These are phyloP conservation scores for Colletotrichum sp. DNA, from an alignment of 2,329 filamentous ascomycete genomes.

Conservation along the genomic window DNA sequence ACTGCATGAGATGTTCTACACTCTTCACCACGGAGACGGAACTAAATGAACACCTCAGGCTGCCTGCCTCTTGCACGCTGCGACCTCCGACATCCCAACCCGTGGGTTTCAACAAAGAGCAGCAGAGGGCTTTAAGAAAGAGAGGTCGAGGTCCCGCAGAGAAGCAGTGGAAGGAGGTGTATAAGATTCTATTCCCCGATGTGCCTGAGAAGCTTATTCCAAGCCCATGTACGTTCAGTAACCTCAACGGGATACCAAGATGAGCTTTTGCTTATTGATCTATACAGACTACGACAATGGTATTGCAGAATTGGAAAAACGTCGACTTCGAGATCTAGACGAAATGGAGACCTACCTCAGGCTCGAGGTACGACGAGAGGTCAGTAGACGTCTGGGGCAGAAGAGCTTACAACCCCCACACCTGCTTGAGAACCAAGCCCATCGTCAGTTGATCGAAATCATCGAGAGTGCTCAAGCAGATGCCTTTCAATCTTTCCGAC, in stretches of 20 bases:
- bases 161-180: not conserved
- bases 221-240: not conserved
- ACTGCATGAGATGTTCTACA: too few relatives aligned
- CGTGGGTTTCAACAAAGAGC: rapidly evolving
- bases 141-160: not conserved
- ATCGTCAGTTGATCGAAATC: not conserved
- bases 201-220: too few relatives aligned
- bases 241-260: too few relatives aligned
- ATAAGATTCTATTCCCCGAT: rapidly evolving
- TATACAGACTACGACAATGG: not conserved
- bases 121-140: not conserved
- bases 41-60: rapidly evolving
- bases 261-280: too few relatives aligned
- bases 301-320: rapidly evolving
- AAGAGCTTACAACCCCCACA: rapidly evolving
- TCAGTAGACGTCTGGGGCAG: not conserved
- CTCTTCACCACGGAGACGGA: not conserved
- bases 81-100: rapidly evolving
- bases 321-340: rapidly evolving
- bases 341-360: rapidly evolving
- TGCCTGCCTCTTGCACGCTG: rapidly evolving
- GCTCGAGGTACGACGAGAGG: too few relatives aligned
- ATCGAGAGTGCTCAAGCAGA: rapidly evolving
- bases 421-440: rapidly evolving
- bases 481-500: not conserved